These are phyloP conservation scores for Rhamnella rubrinervis DNA, from an alignment of 331 rosid species.

Conservation along the genomic window DNA sequence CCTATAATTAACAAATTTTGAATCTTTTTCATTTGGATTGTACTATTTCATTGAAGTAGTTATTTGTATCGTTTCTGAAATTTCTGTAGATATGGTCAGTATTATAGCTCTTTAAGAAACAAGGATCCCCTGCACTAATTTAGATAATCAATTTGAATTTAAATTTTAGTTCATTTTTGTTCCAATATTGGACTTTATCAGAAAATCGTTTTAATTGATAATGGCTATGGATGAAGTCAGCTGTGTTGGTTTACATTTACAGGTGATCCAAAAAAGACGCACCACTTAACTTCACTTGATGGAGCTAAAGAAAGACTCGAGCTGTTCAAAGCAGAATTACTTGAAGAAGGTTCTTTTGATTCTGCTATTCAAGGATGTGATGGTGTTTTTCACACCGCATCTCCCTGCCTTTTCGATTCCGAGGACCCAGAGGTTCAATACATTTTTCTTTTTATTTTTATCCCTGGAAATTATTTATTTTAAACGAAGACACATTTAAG, in stretches of 20 bases:
- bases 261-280: background rate
- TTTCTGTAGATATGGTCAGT: no score
- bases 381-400: constrained; percentile 12
- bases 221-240: background rate
- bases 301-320: constrained; percentile 4
- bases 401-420: background rate
- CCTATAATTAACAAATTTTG: background rate
- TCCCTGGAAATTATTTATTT: no score
- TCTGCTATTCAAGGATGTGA: constrained; percentile 5
- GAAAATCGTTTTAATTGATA: no score
- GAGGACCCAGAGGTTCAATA: constrained; percentile 19
- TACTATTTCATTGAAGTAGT: background rate
- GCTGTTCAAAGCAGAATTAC: constrained; percentile 8
- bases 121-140: no score
- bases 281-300: background rate
- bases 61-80: no score
- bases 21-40: background rate
- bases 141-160: no score
- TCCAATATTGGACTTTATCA: no score
- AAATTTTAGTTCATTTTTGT: no score
- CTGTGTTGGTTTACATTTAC: background rate
- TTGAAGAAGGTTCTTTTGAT: constrained; percentile 14
- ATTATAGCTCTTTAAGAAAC: no score
- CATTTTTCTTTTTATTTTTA: no score
- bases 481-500: no score